phyloP scores from a whole-genome alignment of 352 stramenopile genomes.

The Phytophthora aleatoria region DNA sequence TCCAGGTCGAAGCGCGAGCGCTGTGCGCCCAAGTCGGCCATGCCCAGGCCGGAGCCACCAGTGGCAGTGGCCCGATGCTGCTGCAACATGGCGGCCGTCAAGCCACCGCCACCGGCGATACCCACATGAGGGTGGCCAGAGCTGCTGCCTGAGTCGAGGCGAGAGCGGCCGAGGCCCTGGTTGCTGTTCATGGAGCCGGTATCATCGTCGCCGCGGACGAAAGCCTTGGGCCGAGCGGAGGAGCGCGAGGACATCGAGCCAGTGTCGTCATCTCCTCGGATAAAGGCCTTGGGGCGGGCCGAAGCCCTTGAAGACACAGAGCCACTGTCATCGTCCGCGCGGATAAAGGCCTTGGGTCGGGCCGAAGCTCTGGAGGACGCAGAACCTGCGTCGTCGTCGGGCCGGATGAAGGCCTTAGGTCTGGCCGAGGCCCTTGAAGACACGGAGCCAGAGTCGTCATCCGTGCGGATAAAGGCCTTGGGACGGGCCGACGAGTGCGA shows the following conservation, averaged over 20 bases:
- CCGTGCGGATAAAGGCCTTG: constrained; percentile 10
- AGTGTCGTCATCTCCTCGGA: constrained; percentile 36
- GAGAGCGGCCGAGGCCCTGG: constrained; percentile 17
- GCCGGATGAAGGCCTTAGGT: constrained; percentile 31
- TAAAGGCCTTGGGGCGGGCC: constrained; percentile 33
- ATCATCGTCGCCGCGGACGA: constrained; percentile 29
- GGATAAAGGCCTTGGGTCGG: constrained; percentile 37
- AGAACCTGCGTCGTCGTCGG: constrained; percentile 33
- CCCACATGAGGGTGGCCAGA: constrained; percentile 33
- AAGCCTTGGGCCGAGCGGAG: constrained; percentile 32
- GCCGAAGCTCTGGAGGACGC: constrained; percentile 28
- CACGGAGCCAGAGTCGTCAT: constrained; percentile 31
- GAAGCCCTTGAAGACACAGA: constrained; percentile 33
- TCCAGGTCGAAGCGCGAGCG: constrained; percentile 31
- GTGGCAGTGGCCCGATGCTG: constrained; percentile 31
- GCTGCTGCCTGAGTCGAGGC: constrained; percentile 28
- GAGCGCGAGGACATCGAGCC: constrained; percentile 33
- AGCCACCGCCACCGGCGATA: constrained; percentile 37
- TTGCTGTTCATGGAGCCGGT: constrained; percentile 40
- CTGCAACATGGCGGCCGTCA: constrained; percentile 48
- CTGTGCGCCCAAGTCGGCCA: constrained; percentile 23
- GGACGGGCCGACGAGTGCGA: constrained; percentile 33
- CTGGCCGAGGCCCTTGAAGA: constrained; percentile 24
- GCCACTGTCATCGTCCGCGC: constrained; percentile 36
- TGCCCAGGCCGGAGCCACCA: constrained; percentile 8